Evolutionary conservation across 139 green algal species (phyloP), one percentile per base, ranked within the genome.

Genomic region (Ettlia oleoabundans): DNA sequence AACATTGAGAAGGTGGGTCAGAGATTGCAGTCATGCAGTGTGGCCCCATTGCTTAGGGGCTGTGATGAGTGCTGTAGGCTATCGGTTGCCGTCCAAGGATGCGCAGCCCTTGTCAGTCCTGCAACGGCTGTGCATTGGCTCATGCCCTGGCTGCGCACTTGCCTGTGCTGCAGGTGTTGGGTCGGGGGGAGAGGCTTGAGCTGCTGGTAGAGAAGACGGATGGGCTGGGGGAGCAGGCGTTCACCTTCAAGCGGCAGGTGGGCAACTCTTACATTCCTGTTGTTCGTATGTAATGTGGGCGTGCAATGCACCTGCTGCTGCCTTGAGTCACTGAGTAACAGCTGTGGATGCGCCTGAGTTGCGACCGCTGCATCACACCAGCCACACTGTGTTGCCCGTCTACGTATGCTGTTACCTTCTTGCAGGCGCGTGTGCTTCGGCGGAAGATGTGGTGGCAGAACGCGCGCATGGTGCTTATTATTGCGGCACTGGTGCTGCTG

Each of bases 121-220:
- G n/a, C n/a, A n/a, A n/a, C n/a, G n/a, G n/a, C n/a, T n/a, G n/a
- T n/a, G n/a, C n/a, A n/a, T n/a, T n/a, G n/a, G n/a, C n/a, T n/a
- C n/a, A n/a, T n/a, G n/a, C n/a, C n/a, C n/a, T n/a, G n/a, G n/a
- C n/a, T n/a, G n/a, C n/a, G n/a, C n/a, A n/a, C n/a, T n/a, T n/a
- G 40, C 24, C 1, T 3, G 47, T 10, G 32, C 9, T 58, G 10
- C 83, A 96, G 90, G 93, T 98, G 75, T 83, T 99, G 73, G 95
- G 98, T 38, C 88, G 96, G 4, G 96, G 96, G 1, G 94, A 99
- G 85, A 88, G 92, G 77, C 95, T 99, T 30, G 95, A 99, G 89
- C 87, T 98, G 82, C 88, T 99, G 69, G 95, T 98, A 41, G 90
- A 98, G 87, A 97, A 97, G 82, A 96, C 96, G 24, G 95, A 98